These are phyloP conservation scores for Epichloe festucae DNA, from an alignment of 2,329 filamentous ascomycete genomes.

Conservation along the genomic window DNA sequence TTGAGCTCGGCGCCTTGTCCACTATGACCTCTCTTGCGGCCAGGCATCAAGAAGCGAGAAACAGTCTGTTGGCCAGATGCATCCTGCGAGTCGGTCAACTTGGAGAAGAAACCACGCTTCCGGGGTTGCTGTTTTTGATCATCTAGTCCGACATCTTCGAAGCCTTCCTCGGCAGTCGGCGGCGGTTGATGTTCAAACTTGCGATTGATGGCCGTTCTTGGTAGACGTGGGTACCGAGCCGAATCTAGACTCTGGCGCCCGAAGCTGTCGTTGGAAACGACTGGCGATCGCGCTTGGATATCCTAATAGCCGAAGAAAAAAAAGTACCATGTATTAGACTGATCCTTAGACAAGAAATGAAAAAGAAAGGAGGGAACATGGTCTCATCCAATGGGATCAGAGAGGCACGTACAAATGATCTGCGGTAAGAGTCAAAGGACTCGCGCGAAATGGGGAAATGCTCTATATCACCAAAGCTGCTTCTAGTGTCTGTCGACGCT, in stretches of 20 bases:
- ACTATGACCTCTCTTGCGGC: slow-evolving; percentile 53
- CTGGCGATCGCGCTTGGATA: slow-evolving; percentile 74
- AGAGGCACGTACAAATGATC: slow-evolving; percentile 69
- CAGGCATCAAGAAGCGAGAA: slow-evolving; percentile 53
- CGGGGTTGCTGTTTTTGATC: slow-evolving; percentile 42
- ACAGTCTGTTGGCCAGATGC: slow-evolving; percentile 25
- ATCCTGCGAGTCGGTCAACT: slow-evolving; percentile 51
- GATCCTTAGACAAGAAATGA: not conserved
- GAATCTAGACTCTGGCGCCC: slow-evolving; percentile 74
- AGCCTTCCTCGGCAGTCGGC: slow-evolving; percentile 65
- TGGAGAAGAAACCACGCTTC: slow-evolving; percentile 62
- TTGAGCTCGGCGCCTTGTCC: slow-evolving; percentile 61
- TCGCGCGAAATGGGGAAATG: slow-evolving; percentile 92
- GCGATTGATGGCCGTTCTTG: slow-evolving; percentile 46
- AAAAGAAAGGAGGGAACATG: not conserved
- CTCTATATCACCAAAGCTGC: slow-evolving; percentile 68
- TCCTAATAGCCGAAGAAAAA: slow-evolving; percentile 42
- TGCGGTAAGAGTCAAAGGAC: slow-evolving; percentile 91
- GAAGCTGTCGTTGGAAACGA: slow-evolving; percentile 45
- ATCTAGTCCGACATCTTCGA: slow-evolving; percentile 86
- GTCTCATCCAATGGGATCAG: not conserved
- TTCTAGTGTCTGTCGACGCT: slow-evolving; percentile 41
- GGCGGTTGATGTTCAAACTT: slow-evolving; percentile 46
- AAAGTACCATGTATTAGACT: not conserved
- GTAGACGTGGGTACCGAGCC: slow-evolving; percentile 47